Conservation (phyloP, 495 filamentous ascomycete species). For the Neurospora discreta region DNA sequence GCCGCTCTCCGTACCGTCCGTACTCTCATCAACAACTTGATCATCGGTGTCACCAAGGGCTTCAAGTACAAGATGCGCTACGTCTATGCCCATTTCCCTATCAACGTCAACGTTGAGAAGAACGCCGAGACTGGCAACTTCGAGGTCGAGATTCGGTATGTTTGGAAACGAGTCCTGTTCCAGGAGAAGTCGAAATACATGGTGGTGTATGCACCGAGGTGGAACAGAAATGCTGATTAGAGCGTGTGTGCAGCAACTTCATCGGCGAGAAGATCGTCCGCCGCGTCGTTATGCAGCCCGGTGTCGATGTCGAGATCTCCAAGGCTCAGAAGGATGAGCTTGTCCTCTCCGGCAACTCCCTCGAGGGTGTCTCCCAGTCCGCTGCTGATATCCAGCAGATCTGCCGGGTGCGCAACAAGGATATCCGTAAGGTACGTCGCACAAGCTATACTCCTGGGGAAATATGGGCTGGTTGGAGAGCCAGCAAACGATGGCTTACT, state of each 20-base stretch:
- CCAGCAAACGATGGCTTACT: neutral
- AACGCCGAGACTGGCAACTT: constrained; percentile 76
- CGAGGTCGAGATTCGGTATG: constrained; percentile 96
- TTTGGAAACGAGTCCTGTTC: constrained; percentile 1
- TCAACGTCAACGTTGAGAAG: constrained; percentile 99
- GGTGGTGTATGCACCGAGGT: neutral
- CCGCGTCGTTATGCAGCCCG: constrained; percentile 72
- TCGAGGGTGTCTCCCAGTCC: constrained; percentile 93
- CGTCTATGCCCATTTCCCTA: constrained; percentile 99
- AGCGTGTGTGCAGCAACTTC: constrained; percentile 66
- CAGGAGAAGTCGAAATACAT: neutral
- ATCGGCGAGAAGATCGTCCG: constrained; percentile 99
- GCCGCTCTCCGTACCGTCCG: constrained; percentile 96
- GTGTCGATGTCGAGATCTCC: constrained; percentile 82
- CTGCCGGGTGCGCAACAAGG: constrained; percentile 98
- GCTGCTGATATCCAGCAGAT: constrained; percentile 99
- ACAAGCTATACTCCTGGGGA: neutral
- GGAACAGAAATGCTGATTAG: constrained; percentile 19
- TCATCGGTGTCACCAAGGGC: constrained; percentile 94
- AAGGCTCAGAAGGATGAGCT: constrained; percentile 96
- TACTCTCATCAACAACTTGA: constrained; percentile 93
- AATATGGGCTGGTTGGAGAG: neutral
- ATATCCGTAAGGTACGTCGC: constrained; percentile 88
- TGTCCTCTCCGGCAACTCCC: constrained; percentile 79
- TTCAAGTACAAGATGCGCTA: constrained; percentile 99